Conservation (phyloP, 2,329 filamentous ascomycete genomes). For the Alternaria panax region DNA sequence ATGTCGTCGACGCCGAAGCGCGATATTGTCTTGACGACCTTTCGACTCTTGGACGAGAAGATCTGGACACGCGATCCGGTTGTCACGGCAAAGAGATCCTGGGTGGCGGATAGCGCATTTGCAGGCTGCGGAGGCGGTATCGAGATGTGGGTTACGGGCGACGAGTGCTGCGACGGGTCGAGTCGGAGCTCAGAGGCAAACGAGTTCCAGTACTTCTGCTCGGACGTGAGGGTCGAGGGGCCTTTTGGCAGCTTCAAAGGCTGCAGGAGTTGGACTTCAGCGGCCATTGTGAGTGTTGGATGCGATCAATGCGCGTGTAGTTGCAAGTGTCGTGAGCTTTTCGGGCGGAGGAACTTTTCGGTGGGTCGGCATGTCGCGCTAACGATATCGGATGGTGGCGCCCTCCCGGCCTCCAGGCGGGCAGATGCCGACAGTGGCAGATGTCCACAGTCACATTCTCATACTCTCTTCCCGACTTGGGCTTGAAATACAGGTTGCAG, state of each 20-base stretch:
- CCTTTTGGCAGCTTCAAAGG: conserved; percentile 84
- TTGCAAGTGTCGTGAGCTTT: conserved; percentile 14
- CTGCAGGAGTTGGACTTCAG: conserved; percentile 80
- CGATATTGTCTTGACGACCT: conserved; percentile 91
- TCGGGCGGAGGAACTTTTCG: conserved; percentile 31
- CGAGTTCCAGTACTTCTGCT: conserved; percentile 95
- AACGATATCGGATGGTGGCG: conserved; percentile 16
- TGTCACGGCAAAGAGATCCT: conserved; percentile 88
- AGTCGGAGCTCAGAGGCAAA: conserved; percentile 93
- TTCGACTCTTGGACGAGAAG: conserved; percentile 89
- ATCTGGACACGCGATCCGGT: conserved; percentile 92
- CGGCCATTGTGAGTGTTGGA: conserved; percentile 69
- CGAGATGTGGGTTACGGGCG: conserved; percentile 89
- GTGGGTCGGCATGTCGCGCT: conserved; percentile 25
- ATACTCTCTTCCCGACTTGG: neutral
- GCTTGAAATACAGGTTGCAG: neutral
- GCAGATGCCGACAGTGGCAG: conserved; percentile 11
- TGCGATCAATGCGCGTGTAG: conserved; percentile 22
- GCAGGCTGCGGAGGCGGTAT: conserved; percentile 61
- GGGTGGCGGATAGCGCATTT: conserved; percentile 48
- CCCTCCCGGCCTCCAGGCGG: conserved; percentile 12
- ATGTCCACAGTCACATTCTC: neutral
- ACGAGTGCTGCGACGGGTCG: conserved; percentile 82
- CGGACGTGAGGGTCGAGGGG: conserved; percentile 82
- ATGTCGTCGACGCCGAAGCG: conserved; percentile 82